Evolutionary conservation across 805 yeast genomes (phyloP).

Genomic region (Metschnikowia santaceciliae): DNA sequence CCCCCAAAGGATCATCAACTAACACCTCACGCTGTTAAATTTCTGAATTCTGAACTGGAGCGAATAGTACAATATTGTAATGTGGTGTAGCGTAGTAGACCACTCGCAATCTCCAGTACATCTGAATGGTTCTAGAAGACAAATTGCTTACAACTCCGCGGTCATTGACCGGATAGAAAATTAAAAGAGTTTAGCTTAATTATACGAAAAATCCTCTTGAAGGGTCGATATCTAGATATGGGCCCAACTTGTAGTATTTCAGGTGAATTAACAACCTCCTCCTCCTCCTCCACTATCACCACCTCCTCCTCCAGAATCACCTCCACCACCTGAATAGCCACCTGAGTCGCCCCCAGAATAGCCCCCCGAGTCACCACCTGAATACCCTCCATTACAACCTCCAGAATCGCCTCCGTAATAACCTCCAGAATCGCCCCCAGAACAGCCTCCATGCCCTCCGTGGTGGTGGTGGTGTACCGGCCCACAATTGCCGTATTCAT

Average conservation of each 20-base stretch:
- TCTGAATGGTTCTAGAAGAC: too few relatives aligned
- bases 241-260: accelerated
- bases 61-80: too few relatives aligned
- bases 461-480: neutral
- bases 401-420: neutral
- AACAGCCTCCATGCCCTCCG: neutral
- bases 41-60: too few relatives aligned
- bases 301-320: neutral
- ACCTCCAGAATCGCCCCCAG: neutral
- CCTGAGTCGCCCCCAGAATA: neutral
- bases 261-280: neutral
- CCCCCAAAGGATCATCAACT: too few relatives aligned
- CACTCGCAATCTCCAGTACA: too few relatives aligned
- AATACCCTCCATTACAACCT: neutral
- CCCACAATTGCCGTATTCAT: neutral
- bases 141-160: too few relatives aligned
- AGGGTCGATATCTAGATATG: neutral
- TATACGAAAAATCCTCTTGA: too few relatives aligned
- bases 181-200: too few relatives aligned
- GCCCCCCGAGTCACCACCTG: neutral
- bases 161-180: too few relatives aligned
- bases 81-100: too few relatives aligned
- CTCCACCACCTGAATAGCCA: neutral
- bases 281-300: neutral
- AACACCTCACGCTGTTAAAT: too few relatives aligned